Base-by-base conservation (phyloP, 2,329 filamentous ascomycete species). In the Exophiala calicioides region DNA sequence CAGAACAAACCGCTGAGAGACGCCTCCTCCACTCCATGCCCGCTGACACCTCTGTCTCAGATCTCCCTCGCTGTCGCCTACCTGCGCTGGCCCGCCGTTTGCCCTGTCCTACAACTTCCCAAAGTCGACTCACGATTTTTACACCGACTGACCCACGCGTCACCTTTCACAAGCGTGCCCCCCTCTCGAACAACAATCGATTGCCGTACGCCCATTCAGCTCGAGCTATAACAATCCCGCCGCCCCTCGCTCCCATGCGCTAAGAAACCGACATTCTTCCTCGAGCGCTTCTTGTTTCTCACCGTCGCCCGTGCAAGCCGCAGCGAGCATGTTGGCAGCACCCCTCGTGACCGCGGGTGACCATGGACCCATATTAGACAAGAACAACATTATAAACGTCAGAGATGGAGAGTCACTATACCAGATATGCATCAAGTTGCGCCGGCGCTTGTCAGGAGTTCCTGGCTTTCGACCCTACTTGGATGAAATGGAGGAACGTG, bases 351-450 rank as follows among this genome's bases (percentile, higher is more conserved):
- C 43, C 34, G 49, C 40, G 18, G 47, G 40, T 40, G 58, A 53
- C 23, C 47, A 76, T 35, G 82, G 82, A 34, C 80, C 80, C 50
- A 80, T 90, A 52, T 73, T 88, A 61, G 86, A 90, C 51, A 89
- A 86, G 50, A 80, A 87, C 67, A 96, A 95, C 68, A 95, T 98
- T 67, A 95, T 98, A 76, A 98, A 98, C 71, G 88, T 91, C 69
- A 87, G 88, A 66, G 93, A 90, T 65, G 90, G 95, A 66, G 90
- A 93, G 57, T 96, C 90, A 8, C 81, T 98, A 18, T 98, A 95
- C 69, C 91, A 97, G 69, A 95, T 95, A 67, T 97, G 93, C 67
- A 79, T 95, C 58, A 83, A 85, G 43, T 76, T 97, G 52, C 88
- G 88, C 65, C 83, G 85, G 70, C 83, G 93, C 54, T 75, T 98